phyloP scores from a whole-genome alignment of 2,329 filamentous ascomycete species.

The Venturia carpophila region DNA sequence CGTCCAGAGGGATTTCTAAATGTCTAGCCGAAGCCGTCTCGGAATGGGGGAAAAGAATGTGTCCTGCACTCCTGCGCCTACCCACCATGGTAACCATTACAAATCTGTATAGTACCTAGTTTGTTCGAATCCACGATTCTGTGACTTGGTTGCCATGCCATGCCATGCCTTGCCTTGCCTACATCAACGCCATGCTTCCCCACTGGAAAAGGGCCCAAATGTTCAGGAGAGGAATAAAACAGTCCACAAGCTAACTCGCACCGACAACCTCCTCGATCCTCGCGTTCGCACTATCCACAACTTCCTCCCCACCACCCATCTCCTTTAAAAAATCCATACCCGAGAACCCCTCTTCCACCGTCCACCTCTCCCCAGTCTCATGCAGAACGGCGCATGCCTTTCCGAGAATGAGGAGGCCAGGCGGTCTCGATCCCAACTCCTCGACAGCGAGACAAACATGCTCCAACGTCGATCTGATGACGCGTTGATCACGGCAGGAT shows the following conservation, averaged over 20 bases:
- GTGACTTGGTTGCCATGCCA: too few relatives aligned
- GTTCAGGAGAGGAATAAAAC: too few relatives aligned
- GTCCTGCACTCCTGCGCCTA: too few relatives aligned
- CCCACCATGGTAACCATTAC: too few relatives aligned
- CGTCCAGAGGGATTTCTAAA: too few relatives aligned
- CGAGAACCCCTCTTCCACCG: conserved; percentile 78
- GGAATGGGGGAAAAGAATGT: too few relatives aligned
- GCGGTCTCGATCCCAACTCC: conserved; percentile 79
- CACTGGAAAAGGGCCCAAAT: too few relatives aligned
- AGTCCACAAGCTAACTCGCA: neutral
- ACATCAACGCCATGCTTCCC: too few relatives aligned
- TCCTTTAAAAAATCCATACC: conserved; percentile 49
- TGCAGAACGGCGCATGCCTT: conserved; percentile 72
- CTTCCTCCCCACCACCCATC: neutral
- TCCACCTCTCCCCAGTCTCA: conserved; percentile 58
- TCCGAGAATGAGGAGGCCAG: conserved; percentile 80
- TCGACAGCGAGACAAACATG: conserved; percentile 77
- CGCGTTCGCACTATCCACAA: neutral
- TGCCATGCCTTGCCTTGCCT: too few relatives aligned
- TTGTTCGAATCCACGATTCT: too few relatives aligned
- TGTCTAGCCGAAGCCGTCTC: too few relatives aligned
- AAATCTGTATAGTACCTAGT: too few relatives aligned
- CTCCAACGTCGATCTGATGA: conserved; percentile 78
- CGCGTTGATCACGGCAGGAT: conserved; percentile 86
- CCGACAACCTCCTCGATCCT: neutral